Conservation (phyloP, 768 basidiomycete genomes). For the Infundibulicybe gibba region DNA sequence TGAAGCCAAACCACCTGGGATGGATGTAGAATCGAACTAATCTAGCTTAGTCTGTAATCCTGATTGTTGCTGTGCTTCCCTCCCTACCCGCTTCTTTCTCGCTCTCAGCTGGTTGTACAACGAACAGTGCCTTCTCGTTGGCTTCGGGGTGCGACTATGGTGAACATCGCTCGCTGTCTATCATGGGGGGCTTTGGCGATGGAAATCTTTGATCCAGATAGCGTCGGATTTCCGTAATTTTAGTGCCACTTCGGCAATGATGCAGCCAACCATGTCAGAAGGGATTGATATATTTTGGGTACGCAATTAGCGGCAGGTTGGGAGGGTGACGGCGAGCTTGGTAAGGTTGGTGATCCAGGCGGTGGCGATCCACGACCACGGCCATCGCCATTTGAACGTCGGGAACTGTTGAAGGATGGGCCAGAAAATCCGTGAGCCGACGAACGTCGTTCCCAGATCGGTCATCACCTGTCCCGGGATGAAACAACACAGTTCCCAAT, state of each 20-base stretch:
- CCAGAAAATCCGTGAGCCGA: constrained; percentile 47
- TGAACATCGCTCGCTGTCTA: constrained; percentile 99
- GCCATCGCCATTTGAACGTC: constrained; percentile 65
- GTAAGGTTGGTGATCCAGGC: constrained; percentile 37
- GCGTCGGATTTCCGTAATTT: constrained; percentile 98
- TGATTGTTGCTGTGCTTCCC: constrained; percentile 76
- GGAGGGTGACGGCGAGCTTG: constrained; percentile 46
- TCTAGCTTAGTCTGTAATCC: constrained; percentile 41
- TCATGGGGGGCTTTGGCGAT: constrained; percentile 99
- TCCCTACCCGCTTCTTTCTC: constrained; percentile 90
- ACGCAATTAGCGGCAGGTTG: constrained; percentile 78
- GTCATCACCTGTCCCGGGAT: constrained; percentile 85
- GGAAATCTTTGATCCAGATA: constrained; percentile 96
- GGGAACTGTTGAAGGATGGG: constrained; percentile 40
- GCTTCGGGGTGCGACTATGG: constrained; percentile 95
- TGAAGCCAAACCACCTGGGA: neutral
- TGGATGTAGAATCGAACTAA: constrained; percentile 1
- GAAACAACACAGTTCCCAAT: constrained; percentile 91
- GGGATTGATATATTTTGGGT: constrained; percentile 99
- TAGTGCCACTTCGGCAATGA: constrained; percentile 94
- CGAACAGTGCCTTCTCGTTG: constrained; percentile 96
- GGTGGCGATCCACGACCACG: constrained; percentile 45
- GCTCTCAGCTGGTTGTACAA: constrained; percentile 96
- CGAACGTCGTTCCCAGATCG: constrained; percentile 46
- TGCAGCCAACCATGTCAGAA: constrained; percentile 97